Evolutionary conservation across 768 basidiomycete genomes (phyloP).

Genomic region (Pholiota microspora): DNA sequence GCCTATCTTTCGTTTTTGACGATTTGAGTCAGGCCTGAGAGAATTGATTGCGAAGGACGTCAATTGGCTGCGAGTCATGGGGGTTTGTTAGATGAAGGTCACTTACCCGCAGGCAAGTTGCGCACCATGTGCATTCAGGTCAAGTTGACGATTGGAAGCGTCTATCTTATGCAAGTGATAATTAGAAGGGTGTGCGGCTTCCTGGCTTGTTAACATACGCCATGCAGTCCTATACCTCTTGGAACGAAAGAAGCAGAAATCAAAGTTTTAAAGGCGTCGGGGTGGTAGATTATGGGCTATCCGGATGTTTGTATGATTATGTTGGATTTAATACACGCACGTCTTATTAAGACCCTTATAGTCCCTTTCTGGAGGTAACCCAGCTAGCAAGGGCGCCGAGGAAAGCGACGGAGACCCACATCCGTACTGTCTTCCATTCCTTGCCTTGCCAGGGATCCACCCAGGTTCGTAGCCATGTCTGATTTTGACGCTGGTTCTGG

Average conservation of each 20-base stretch:
- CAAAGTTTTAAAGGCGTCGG: too few relatives aligned
- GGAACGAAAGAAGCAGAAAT: too few relatives aligned
- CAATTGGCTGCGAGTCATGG: background rate
- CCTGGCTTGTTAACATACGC: too few relatives aligned
- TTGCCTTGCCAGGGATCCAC: background rate
- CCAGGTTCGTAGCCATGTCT: background rate
- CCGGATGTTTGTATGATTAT: background rate
- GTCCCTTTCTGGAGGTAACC: constrained; percentile 16
- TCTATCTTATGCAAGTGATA: too few relatives aligned
- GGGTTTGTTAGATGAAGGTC: background rate
- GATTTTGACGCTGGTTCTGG: background rate
- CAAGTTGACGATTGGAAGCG: background rate
- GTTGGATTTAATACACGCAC: background rate
- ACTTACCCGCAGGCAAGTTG: background rate
- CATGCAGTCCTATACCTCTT: too few relatives aligned
- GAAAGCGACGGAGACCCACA: constrained; percentile 29
- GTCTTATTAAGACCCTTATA: background rate
- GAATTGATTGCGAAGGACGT: background rate
- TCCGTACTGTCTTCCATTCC: constrained; percentile 19
- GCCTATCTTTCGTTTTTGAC: background rate
- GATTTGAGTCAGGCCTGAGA: background rate
- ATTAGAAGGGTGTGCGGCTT: too few relatives aligned
- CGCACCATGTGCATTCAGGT: background rate
- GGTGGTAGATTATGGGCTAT: background rate
- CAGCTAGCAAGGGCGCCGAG: constrained; percentile 29